Evolutionary conservation across 805 yeast genomes (phyloP), one percentile per base, ranked within the genome.

Genomic region (Lipomyces spencermartinsiae): DNA sequence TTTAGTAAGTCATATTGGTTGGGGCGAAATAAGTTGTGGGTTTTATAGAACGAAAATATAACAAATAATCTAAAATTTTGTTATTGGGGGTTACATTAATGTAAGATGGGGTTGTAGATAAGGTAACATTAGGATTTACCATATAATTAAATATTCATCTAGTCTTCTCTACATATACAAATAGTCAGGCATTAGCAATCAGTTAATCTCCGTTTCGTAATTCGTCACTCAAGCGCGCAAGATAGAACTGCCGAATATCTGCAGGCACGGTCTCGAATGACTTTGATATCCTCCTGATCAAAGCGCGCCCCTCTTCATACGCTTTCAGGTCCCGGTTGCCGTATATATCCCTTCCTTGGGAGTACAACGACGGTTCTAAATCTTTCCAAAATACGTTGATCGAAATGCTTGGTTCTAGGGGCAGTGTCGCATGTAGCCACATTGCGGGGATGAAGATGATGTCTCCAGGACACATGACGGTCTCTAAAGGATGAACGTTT

Each of bases 401-500:
- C 10, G 80, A 78, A 10, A 79, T 74, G 35, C 80, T 77, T 19
- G 78, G 74, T 37, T 67, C 68, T 14, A 73, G 58, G 2, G 79
- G 77, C n/a, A 66, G 66, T 12, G 80, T 77, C 29, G 82, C 81
- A 67, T 80, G 81, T 4, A 79, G 69, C 83, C 83, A 80, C 74
- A 77, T 70, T 4, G 81, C 66, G 9, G 83, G 83, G 39, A 80
- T 75, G 59, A 75, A 78, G 9, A 80, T 55, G 29, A 79, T 71
- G 65, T 80, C 83, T 5, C 83, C 82, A 1, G 82, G 80, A 14
- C 72, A 37, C 77, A 80, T 74, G 19, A 69, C 61, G 25, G 73
- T 64, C 62, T 79, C 81, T 35, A 71, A 64, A 4, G 82, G 80
- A 31, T 73, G 75, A 34, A 76, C 60, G 39, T 58, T 58, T 51